Evolutionary conservation across 140 eudicot species (phyloP), one percentile per base, ranked within the genome.

Genomic region (Stevia rebaudiana): DNA sequence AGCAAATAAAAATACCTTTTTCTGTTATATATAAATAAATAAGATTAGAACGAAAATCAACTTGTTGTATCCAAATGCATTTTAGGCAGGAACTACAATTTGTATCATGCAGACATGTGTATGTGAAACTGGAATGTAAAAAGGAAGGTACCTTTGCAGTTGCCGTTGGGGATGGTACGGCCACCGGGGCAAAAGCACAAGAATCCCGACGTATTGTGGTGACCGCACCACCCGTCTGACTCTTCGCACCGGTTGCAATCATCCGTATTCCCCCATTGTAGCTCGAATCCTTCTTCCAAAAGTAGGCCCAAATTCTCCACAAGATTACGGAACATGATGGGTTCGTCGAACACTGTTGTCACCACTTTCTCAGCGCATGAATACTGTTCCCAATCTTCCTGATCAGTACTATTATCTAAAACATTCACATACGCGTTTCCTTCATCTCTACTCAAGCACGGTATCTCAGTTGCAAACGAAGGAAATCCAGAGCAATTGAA

Each of bases 171-270:
- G 37, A 0, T 60, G n/a, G 15, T 43, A 37, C 5, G 46, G 35
- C 71, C 65, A 0, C 50, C 51, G 2, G 64, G 0, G 63, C 81
- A 76, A 15, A 71, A 76, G 55, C 85, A 80, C 61, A 56, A 1
- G 28, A 25, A 50, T 35, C 61, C 44, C 3, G 0, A 1, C 3
- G 19, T 42, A 13, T 0, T 0, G 18, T 25, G 18, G 28, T 0
- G 15, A 11, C 79, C 79, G 11, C 85, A 80, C 1, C 13, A 52
- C 35, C 85, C 82, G 2, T 3, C 6, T 0, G 70, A 48, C 4
- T 25, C n/a, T 11, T 63, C 79, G 5, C 84, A 79, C 48, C 11
- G 4, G 0, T 0, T 2, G 16, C 84, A 79, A 0, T 6, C 31
- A 0, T n/a, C 17, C 1, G 0, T 1, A 3, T 5, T 49, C 36